Conservation (phyloP, 495 filamentous ascomycete species). For the Podospora didyma region DNA sequence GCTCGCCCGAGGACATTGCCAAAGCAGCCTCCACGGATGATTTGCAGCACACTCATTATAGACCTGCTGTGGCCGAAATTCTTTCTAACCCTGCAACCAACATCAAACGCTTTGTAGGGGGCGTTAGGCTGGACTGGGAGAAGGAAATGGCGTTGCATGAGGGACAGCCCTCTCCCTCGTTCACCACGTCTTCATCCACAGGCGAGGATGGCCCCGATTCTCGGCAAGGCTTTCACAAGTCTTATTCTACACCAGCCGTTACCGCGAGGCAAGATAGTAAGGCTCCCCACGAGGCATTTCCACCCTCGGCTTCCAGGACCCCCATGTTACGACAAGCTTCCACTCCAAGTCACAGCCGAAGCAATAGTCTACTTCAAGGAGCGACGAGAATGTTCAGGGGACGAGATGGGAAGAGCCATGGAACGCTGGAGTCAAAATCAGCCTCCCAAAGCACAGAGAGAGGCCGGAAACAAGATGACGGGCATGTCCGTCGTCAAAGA, state of each 20-base stretch:
- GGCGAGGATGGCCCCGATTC: slow-evolving; percentile 1
- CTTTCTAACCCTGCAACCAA: background rate
- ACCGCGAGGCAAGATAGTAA: slow-evolving; percentile 5
- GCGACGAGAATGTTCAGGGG: slow-evolving; percentile 18
- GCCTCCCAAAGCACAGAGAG: background rate
- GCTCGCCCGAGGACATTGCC: slow-evolving; percentile 7
- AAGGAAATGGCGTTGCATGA: slow-evolving; percentile 19
- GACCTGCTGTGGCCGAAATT: slow-evolving; percentile 18
- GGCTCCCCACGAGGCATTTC: slow-evolving; percentile 20
- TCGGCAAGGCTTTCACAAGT: slow-evolving; percentile 6
- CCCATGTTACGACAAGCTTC: slow-evolving; percentile 27
- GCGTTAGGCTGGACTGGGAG: slow-evolving; percentile 24
- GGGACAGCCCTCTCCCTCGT: slow-evolving; percentile 1
- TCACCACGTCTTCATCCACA: slow-evolving; percentile 1
- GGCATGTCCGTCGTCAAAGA: slow-evolving; percentile 22
- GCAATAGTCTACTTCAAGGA: slow-evolving; percentile 21
- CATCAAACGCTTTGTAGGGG: slow-evolving; percentile 23
- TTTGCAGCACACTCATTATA: slow-evolving; percentile 19
- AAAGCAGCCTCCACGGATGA: slow-evolving; percentile 19
- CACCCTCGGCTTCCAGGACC: slow-evolving; percentile 32
- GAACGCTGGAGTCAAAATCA: background rate
- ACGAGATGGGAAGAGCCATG: slow-evolving; percentile 7
- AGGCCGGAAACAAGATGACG: slow-evolving; percentile 15
- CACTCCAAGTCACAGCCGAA: slow-evolving; percentile 15
- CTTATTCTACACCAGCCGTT: slow-evolving; percentile 1